Base-by-base conservation (phyloP, 495 filamentous ascomycete species). In the Sporormia fimetaria region DNA sequence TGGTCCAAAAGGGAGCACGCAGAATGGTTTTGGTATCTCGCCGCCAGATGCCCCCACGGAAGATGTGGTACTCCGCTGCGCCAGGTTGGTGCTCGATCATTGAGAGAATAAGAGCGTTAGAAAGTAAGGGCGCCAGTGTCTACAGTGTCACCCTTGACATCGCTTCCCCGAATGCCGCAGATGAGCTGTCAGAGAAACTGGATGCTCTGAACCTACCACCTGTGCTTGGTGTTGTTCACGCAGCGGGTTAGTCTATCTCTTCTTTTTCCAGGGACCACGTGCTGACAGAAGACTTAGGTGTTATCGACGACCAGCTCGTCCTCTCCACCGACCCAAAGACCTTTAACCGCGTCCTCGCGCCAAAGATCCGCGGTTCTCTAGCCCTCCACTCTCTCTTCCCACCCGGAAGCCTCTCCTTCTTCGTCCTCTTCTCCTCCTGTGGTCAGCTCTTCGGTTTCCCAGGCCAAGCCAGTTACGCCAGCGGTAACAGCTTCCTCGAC, bases 221-320 rank as follows among this genome's bases (percentile, higher is more conserved):
- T 0, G 57, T 71, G 3, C 54, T 54, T 0, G 69, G 69, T 1
- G 61, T 73, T 3, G 57, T 74, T 4, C 69, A 74, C 40, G 67
- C 59, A 0, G 66, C 67, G 11, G 67, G n/a, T n/a, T n/a, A n/a
- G n/a, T n/a, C n/a, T n/a, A n/a, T n/a, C n/a, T n/a, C n/a, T n/a
- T n/a, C n/a, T n/a, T n/a, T n/a, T n/a, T n/a, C n/a, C n/a, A n/a
- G n/a, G n/a, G n/a, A n/a, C n/a, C n/a, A n/a, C n/a, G n/a, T n/a
- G n/a, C n/a, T n/a, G n/a, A n/a, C n/a, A n/a, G n/a, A n/a, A n/a
- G n/a, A n/a, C n/a, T n/a, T n/a, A n/a, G n/a, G 66, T 9, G 57
- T 67, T 2, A 42, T 68, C 5, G 58, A 67, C 7, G 59, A 71
- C 42, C 40, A 63, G 23, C 43, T 60, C 0, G 49, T 67, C 20